Conservation (phyloP, 106 monocot species). For the Dendrobium nobile region DNA sequence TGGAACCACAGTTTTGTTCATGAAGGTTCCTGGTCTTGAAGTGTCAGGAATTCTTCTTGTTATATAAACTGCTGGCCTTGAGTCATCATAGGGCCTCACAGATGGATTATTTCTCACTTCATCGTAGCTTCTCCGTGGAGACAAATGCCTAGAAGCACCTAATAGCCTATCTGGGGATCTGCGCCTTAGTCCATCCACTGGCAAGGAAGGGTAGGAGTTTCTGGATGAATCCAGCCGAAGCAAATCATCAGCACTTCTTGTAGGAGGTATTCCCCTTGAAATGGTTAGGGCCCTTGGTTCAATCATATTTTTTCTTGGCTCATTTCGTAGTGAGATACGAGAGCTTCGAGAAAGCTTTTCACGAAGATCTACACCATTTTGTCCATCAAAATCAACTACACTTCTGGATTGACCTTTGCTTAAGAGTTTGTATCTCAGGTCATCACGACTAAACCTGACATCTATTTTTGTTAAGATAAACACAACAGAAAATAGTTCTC, state of each 20-base stretch:
- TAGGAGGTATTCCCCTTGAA: constrained; percentile 42
- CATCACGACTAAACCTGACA: constrained; percentile 43
- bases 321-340: constrained; percentile 20
- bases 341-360: constrained; percentile 53
- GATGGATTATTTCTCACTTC: constrained; percentile 22
- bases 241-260: constrained; percentile 73
- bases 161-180: constrained; percentile 60
- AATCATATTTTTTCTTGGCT: constrained; percentile 9
- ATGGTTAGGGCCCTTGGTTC: constrained; percentile 21
- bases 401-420: constrained; percentile 38
- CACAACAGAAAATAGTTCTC: neutral
- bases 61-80: constrained; percentile 20
- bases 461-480: constrained; percentile 40
- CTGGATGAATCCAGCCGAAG: constrained; percentile 39
- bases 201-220: constrained; percentile 34
- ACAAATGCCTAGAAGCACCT: constrained; percentile 35
- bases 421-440: constrained; percentile 80
- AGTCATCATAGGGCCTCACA: constrained; percentile 32
- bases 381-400: constrained; percentile 14
- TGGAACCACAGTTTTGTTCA: constrained; percentile 28
- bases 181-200: constrained; percentile 28
- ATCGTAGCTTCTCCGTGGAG: constrained; percentile 35
- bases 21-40: constrained; percentile 31
- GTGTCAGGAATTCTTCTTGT: constrained; percentile 28
- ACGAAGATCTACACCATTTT: constrained; percentile 50